phyloP scores from a whole-genome alignment of 73 alveolate genomes.

The Paramecium sonneborni region DNA sequence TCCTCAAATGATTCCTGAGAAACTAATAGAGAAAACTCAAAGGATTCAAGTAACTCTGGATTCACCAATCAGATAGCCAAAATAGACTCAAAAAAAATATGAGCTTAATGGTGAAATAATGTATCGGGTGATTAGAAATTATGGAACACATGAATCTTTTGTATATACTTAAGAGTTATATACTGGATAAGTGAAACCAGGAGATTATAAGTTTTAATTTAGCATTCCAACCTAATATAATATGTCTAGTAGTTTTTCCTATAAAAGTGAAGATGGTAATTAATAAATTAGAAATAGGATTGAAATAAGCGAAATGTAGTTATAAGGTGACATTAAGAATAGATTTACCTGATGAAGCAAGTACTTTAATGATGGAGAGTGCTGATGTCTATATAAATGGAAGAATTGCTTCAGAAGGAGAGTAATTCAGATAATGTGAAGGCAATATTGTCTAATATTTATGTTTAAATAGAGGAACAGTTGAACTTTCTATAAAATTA shows the following conservation, averaged over 20 bases:
- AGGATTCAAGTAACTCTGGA: not conserved
- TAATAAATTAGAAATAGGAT: not conserved
- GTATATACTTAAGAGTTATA: not conserved
- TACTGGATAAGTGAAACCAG: constrained; percentile 26
- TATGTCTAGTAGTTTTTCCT: not conserved
- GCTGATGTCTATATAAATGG: constrained; percentile 33
- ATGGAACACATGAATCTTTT: constrained; percentile 16
- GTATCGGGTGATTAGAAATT: constrained; percentile 16
- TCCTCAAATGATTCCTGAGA: constrained; percentile 48
- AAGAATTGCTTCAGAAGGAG: not conserved
- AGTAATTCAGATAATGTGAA: not conserved
- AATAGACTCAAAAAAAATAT: constrained; percentile 31
- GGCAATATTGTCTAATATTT: constrained; percentile 36
- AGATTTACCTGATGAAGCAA: not conserved
- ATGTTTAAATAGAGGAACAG: constrained; percentile 50
- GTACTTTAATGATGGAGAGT: constrained; percentile 12
- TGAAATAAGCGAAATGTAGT: not conserved
- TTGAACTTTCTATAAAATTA: not conserved
- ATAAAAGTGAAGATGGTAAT: constrained; percentile 50
- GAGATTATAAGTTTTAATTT: constrained; percentile 44
- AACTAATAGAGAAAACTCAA: not conserved
- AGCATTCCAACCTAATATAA: not conserved
- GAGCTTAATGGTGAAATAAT: not conserved
- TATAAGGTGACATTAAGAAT: not conserved
- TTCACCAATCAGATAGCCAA: not conserved